Evolutionary conservation across 495 filamentous ascomycete genomes (phyloP), one percentile per base, ranked within the genome.

Genomic region (Emericellopsis terricola): DNA sequence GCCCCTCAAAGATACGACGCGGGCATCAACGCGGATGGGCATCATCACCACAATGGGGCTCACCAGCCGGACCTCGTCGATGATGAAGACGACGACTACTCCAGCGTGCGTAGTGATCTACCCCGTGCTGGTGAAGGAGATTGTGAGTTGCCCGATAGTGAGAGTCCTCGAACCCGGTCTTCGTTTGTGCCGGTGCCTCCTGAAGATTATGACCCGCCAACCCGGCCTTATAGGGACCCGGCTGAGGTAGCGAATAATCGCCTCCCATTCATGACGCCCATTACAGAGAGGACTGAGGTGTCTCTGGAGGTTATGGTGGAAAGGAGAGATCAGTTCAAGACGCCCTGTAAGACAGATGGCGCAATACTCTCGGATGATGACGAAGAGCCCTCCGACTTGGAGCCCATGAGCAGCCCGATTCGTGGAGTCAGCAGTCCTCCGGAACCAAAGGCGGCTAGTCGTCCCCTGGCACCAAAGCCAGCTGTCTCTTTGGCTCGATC

Each of bases 251-350:
- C 81, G 40, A 85, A 94, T 41, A 91, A 78, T 49, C 75, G 84
- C 32, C 62, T 94, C 6, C 89, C 86, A 23, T 94, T 94, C 52
- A 97, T 97, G 89, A 97, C 89, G 1, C 89, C 89, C 9, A 97
- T 97, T 39, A 82, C 87, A 5, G 89, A 97, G 50, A 78, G 78
- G 43, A 97, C 89, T 0, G 89, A 97, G 53, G 79, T 73, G 15
- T 89, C 83, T 0, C 49, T 92, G 15, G 75, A 72, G 16, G 57
- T 77, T 7, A 15, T 15, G 17, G 61, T 68, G 41, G 41, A 58
- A 46, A 51, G 62, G 46, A 53, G 72, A 31, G 60, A 69, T 43
- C 57, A 64, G 44, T 59, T 68, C 16, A 91, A 85, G 47, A 89
- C 82, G 2, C 85, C 83, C 5, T 81, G 33, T 21, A 35, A 35